phyloP scores from a whole-genome alignment of 2,329 filamentous ascomycete species.

The Claviceps monticola region DNA sequence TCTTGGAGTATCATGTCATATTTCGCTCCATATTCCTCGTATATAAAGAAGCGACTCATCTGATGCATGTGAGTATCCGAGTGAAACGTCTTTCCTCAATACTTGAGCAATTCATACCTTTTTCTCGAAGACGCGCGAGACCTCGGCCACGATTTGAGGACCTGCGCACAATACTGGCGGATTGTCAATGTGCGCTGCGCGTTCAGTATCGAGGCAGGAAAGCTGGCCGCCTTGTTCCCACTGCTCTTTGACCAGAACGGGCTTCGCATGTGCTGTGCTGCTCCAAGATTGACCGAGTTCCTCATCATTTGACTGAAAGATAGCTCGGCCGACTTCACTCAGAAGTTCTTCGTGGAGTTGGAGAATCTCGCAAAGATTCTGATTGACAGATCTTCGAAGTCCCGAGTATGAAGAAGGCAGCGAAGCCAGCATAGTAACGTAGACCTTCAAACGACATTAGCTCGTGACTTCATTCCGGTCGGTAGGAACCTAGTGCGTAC shows the following conservation, averaged over 20 bases:
- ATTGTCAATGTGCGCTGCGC: constrained; percentile 15
- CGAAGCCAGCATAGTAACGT: constrained; percentile 62
- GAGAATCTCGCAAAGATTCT: constrained; percentile 66
- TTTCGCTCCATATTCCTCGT: constrained; percentile 84
- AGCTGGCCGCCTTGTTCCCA: background rate
- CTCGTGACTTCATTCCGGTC: background rate
- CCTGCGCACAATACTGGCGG: constrained; percentile 34
- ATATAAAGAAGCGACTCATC: constrained; percentile 72
- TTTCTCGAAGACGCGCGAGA: constrained; percentile 45
- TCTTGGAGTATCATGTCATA: constrained; percentile 78
- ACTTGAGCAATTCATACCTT: constrained; percentile 29
- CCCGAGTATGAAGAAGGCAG: constrained; percentile 49
- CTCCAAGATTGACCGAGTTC: constrained; percentile 33
- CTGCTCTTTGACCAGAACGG: background rate
- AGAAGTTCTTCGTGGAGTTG: constrained; percentile 74
- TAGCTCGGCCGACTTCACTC: constrained; percentile 52
- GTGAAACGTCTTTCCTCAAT: background rate
- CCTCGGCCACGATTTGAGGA: constrained; percentile 44
- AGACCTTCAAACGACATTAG: constrained; percentile 38
- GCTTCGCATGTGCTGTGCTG: constrained; percentile 25
- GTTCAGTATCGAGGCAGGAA: constrained; percentile 22
- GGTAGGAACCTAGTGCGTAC: constrained; percentile 31
- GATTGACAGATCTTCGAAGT: constrained; percentile 59
- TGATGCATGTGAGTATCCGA: constrained; percentile 1
- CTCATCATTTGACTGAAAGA: constrained; percentile 55